Evolutionary conservation across 768 basidiomycete species (phyloP).

Genomic region (Chiua virens): DNA sequence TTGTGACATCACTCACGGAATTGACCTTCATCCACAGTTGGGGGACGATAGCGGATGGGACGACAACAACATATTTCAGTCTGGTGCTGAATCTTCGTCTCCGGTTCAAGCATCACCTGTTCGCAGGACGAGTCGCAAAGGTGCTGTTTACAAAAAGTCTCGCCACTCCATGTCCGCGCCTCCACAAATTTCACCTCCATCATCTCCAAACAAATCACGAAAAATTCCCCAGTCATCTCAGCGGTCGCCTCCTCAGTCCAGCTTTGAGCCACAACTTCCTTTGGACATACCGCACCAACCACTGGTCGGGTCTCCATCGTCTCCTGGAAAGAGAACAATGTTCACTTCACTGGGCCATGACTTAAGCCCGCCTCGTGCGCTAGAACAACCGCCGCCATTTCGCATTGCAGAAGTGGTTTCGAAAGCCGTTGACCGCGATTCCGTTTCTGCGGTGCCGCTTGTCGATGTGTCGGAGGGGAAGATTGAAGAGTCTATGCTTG

Average conservation of each 20-base stretch:
- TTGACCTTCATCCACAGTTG: constrained; percentile 18
- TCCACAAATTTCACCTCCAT: constrained; percentile 49
- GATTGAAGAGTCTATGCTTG: constrained; percentile 13
- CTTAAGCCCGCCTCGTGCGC: constrained; percentile 14
- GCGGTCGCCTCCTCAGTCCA: constrained; percentile 52
- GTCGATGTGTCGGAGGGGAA: constrained; percentile 23
- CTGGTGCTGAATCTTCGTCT: constrained; percentile 86
- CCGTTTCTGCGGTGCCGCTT: constrained; percentile 4
- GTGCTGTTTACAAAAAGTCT: constrained; percentile 44
- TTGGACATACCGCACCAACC: constrained; percentile 34
- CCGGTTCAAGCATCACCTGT: constrained; percentile 63
- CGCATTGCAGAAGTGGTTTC: constrained; percentile 4
- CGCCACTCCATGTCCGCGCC: constrained; percentile 76
- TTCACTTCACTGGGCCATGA: constrained; percentile 19
- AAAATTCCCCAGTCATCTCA: constrained; percentile 20
- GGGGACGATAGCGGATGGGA: constrained; percentile 84
- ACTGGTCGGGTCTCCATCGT: constrained; percentile 6
- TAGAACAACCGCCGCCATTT: constrained; percentile 9
- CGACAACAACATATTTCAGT: constrained; percentile 88
- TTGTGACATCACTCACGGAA: constrained; percentile 12
- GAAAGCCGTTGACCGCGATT: background rate
- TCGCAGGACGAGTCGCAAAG: constrained; percentile 44
- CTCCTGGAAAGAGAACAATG: constrained; percentile 8
- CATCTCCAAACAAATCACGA: constrained; percentile 38
- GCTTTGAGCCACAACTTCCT: constrained; percentile 56